Evolutionary conservation across 768 basidiomycete genomes (phyloP), one percentile per base, ranked within the genome.

Genomic region (Podaxis carcinomalis): DNA sequence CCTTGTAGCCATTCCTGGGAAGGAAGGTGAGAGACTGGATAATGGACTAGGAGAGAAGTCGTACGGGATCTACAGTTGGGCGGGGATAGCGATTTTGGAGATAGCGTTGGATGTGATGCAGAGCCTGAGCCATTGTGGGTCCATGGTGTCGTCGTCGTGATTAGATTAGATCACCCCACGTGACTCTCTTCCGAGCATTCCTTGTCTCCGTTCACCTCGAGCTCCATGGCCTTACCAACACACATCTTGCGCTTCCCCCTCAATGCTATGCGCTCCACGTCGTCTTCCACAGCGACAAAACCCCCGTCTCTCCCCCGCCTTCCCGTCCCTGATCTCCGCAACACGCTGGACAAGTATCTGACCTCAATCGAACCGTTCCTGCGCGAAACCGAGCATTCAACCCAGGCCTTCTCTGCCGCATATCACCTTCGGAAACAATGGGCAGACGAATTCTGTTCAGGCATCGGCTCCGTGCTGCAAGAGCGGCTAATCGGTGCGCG

Each of bases 281-380:
- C 40, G 40, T 11, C 63, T 19, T 23, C 62, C 37, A 25, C 59
- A 11, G 23, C 67, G 42, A 52, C 67, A 37, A 69, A 68, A 16
- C 61, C 71, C 1, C 68, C 71, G 62, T 64, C 62, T 0, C 71
- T 92, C 36, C 88, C 88, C 10, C 85, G 92, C 59, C 78, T 97
- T 9, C 95, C 95, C 1, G 83, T 97, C 2, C 95, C 94, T 16
- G 81, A 87, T 61, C 81, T 98, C 1, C 80, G 81, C 35, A 80
- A 84, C 67, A 90, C 92, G 0, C 77, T 98, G 39, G 81, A 89
- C 65, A 82, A 80, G 59, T 98, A 97, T 70, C 74, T 95, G 19
- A 81, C 82, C 57, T 90, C 91, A 16, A 72, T 98, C 1, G 79
- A 86, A 56, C 95, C 95, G 0, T 77, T 97, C 47, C 74, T 97